These are phyloP conservation scores for Henckelia pumila DNA, from an alignment of 257 asterid species.

Conservation along the genomic window DNA sequence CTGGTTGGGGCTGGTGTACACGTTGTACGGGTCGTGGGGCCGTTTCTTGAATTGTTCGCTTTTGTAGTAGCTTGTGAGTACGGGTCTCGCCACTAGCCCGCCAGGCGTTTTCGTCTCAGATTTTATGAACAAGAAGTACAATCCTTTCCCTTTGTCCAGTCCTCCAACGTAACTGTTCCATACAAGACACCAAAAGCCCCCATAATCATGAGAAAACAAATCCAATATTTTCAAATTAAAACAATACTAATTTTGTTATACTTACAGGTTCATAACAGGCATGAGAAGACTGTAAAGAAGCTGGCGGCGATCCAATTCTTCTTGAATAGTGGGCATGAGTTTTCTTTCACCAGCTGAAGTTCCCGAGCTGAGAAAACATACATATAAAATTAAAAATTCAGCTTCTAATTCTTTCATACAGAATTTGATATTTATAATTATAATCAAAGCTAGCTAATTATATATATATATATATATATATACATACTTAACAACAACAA, in stretches of 20 bases:
- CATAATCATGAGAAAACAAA: background rate
- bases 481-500: too few relatives aligned
- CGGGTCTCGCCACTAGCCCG: conserved; percentile 37
- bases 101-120: conserved; percentile 41
- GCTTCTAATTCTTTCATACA: too few relatives aligned
- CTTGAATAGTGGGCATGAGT: conserved; percentile 37
- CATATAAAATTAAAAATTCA: too few relatives aligned
- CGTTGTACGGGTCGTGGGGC: conserved; percentile 33
- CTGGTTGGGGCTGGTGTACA: conserved; percentile 38
- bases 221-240: background rate
- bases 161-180: conserved; percentile 39
- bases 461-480: too few relatives aligned
- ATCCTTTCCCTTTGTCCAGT: conserved; percentile 41
- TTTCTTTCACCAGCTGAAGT: conserved; percentile 50
- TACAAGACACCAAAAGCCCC: background rate
- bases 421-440: too few relatives aligned
- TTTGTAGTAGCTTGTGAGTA: conserved; percentile 37
- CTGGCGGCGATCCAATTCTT: conserved; percentile 42
- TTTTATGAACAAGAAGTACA: conserved; percentile 35
- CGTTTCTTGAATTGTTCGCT: conserved; percentile 38
- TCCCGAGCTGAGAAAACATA: conserved; percentile 32
- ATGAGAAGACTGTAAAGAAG: conserved; percentile 38
- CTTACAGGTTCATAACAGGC: conserved; percentile 44
- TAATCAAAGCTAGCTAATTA: too few relatives aligned
- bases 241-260: background rate